Base-by-base conservation (phyloP, 306 rosid species). In the Vicia sativa region DNA sequence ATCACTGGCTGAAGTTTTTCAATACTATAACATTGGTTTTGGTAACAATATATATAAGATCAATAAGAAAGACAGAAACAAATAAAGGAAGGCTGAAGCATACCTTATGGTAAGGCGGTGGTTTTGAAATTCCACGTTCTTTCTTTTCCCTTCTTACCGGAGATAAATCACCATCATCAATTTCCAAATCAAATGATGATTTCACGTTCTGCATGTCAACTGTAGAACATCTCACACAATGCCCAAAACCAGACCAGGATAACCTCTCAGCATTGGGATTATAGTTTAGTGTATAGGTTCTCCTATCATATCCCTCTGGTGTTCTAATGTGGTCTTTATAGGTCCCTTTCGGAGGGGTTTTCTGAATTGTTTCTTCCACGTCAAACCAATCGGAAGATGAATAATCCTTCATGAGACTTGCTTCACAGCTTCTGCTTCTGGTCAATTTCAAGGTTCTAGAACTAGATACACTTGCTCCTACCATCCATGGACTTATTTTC, bases 401-500 rank as follows among this genome's bases (percentile, higher is more conserved):
- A 70, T 69, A 62, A 70, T 69, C 77, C 63, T 73, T 75, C 82
- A 80, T 61, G 62, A 90, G 78, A 77, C 82, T 85, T 45, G 88
- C 95, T 77, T 68, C 86, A 72, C 97, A 88, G 72, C 98, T 93
- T 79, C 84, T 83, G 75, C 89, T 93, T 82, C 93, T 87, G 50
- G 80, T 67, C 41, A 83, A 73, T 54, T 68, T 81, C 78, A 69
- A 64, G 48, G 48, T 61, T 57, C 66, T 76, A 77, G 81, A 78
- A 46, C 60, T 62, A 53, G 80, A 44, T 29, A 50, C 49, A 68
- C 64, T 67, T 11, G 44, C 75, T 59, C 82, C 88, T 35, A 78
- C 28, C 16, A 28, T 62, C 76, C 82, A 64, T 4, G 81, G 81
- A 76, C 75, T 79, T 37, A 68, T 52, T 77, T 77, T 83, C 43